Conservation (phyloP, 1,284 basidiomycete genomes). For the Trametes sp. region DNA sequence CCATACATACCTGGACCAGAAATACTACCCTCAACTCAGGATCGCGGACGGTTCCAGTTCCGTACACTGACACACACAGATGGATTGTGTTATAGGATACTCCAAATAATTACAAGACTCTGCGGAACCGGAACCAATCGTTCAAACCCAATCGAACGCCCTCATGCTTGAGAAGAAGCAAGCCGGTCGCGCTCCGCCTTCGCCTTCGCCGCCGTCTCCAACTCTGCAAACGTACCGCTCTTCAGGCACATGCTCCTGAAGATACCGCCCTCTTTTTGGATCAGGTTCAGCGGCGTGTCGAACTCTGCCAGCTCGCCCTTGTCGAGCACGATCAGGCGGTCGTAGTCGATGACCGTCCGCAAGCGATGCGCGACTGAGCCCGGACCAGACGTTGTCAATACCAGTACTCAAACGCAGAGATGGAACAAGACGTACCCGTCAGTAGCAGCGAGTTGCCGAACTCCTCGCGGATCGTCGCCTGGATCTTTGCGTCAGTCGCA, state of each 20-base stretch:
- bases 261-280: conserved; percentile 75
- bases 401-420: background rate
- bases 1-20: background rate
- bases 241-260: conserved; percentile 86
- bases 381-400: background rate
- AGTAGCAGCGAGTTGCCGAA: conserved; percentile 70
- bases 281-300: conserved; percentile 82
- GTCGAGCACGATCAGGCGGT: conserved; percentile 83
- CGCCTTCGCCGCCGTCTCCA: conserved; percentile 65
- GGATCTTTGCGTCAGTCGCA: conserved; percentile 80
- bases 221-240: conserved; percentile 78
- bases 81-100: background rate
- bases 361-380: conserved; percentile 74
- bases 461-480: conserved; percentile 81
- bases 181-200: conserved; percentile 40
- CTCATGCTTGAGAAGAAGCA: background rate
- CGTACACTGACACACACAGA: background rate
- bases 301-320: conserved; percentile 84
- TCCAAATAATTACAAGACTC: background rate
- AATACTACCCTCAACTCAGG: too few relatives aligned
- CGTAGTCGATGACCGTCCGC: conserved; percentile 79
- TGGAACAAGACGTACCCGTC: conserved; percentile 9
- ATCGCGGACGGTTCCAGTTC: too few relatives aligned
- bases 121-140: background rate
- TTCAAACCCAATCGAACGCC: background rate